These are phyloP conservation scores for Thalassiosira gravida DNA, from an alignment of 352 stramenopile species.

Conservation along the genomic window DNA sequence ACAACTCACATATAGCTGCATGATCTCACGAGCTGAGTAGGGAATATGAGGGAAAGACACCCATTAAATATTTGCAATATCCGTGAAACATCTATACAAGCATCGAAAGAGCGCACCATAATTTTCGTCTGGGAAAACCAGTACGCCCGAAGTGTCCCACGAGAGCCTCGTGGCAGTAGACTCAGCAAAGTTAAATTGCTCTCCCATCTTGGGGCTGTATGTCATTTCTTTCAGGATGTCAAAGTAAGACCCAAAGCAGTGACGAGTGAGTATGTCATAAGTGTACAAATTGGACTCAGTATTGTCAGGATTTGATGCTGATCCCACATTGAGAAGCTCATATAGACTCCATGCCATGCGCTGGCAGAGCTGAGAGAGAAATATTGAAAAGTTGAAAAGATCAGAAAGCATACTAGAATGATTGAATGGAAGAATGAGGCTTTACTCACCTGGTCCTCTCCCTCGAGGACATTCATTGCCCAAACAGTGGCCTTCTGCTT, in stretches of 20 bases:
- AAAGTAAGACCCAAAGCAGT: constrained; percentile 77
- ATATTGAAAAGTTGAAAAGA: constrained; percentile 2
- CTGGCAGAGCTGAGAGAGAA: constrained; percentile 61
- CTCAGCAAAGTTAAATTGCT: constrained; percentile 55
- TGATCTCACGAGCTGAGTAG: constrained; percentile 42
- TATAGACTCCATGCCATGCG: constrained; percentile 71
- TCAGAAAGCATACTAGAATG: background rate
- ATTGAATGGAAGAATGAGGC: too few relatives aligned
- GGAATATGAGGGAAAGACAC: background rate
- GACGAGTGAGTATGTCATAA: constrained; percentile 76
- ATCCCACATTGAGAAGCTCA: constrained; percentile 65
- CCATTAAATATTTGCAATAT: too few relatives aligned
- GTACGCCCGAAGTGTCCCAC: constrained; percentile 32
- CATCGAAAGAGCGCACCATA: constrained; percentile 2
- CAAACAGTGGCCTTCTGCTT: constrained; percentile 64
- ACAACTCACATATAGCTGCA: constrained; percentile 44
- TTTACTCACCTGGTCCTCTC: constrained; percentile 51
- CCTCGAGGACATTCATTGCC: constrained; percentile 58
- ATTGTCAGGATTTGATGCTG: constrained; percentile 58
- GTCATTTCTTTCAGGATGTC: constrained; percentile 58
- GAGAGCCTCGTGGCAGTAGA: constrained; percentile 36
- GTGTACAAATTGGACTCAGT: constrained; percentile 68
- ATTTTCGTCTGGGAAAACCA: constrained; percentile 66
- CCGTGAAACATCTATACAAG: too few relatives aligned
- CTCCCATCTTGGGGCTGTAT: constrained; percentile 59